phyloP scores from a whole-genome alignment of 2,329 filamentous ascomycete genomes.

The Xylogone sp. region DNA sequence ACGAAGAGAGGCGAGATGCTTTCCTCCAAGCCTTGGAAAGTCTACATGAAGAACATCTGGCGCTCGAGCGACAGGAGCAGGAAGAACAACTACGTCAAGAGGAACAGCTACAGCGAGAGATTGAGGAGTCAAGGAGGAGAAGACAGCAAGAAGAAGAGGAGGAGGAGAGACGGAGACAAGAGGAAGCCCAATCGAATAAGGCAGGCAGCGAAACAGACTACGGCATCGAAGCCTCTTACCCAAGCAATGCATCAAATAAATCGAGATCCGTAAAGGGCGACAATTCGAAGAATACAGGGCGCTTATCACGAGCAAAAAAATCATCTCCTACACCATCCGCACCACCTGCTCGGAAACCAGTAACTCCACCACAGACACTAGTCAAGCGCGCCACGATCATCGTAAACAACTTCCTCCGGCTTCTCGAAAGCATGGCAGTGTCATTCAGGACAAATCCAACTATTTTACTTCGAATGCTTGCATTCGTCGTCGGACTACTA shows the following conservation, averaged over 20 bases:
- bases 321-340: constrained; percentile 15
- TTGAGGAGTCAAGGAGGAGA: constrained; percentile 53
- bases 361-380: constrained; percentile 18
- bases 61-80: constrained; percentile 59
- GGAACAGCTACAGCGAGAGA: constrained; percentile 50
- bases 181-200: constrained; percentile 39
- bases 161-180: constrained; percentile 26
- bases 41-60: constrained; percentile 77
- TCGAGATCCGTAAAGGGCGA: constrained; percentile 27
- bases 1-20: constrained; percentile 86
- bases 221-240: constrained; percentile 55
- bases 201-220: constrained; percentile 63
- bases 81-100: constrained; percentile 55
- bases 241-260: constrained; percentile 14
- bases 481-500: constrained; percentile 77
- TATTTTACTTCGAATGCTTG: constrained; percentile 58
- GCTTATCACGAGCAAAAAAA: constrained; percentile 5
- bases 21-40: constrained; percentile 84
- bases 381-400: constrained; percentile 43
- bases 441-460: constrained; percentile 54
- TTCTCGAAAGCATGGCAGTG: constrained; percentile 47
- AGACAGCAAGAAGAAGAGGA: constrained; percentile 59
- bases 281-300: constrained; percentile 32
- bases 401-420: constrained; percentile 45
- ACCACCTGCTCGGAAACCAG: constrained; percentile 7